Conservation (phyloP, 2,329 filamentous ascomycete species). For the Pseudohalonectria lignicola region DNA sequence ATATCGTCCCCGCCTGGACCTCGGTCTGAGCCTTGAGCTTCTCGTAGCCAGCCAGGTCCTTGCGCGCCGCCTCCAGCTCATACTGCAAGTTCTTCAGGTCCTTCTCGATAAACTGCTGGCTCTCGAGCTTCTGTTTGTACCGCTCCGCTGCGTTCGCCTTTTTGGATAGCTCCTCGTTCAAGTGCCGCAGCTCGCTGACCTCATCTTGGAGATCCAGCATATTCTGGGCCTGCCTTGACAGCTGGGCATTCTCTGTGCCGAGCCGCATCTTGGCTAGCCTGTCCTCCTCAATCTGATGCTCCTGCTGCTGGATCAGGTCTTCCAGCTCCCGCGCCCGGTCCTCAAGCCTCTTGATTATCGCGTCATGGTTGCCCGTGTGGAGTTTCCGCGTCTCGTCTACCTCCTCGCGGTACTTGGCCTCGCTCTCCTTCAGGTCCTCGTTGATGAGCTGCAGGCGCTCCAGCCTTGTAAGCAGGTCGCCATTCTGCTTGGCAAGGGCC, state of each 20-base stretch:
- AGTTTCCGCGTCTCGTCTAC: conserved; percentile 42
- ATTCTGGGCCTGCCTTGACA: conserved; percentile 34
- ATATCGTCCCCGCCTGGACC: conserved; percentile 13
- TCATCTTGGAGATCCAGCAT: conserved; percentile 45
- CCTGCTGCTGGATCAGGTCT: conserved; percentile 59
- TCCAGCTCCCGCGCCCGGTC: conserved; percentile 54
- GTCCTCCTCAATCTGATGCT: conserved; percentile 50
- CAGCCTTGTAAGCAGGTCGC: conserved; percentile 47
- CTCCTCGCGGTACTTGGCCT: conserved; percentile 42
- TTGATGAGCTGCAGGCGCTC: conserved; percentile 51
- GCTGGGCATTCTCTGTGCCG: conserved; percentile 33
- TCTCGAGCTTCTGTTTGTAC: conserved; percentile 51
- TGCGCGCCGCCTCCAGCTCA: conserved; percentile 41
- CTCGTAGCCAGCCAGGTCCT: conserved; percentile 26
- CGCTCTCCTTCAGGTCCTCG: conserved; percentile 54
- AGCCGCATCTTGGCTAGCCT: conserved; percentile 31
- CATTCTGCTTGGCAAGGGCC: conserved; percentile 42
- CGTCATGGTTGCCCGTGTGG: conserved; percentile 39
- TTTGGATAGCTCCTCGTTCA: conserved; percentile 46
- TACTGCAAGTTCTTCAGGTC: conserved; percentile 45
- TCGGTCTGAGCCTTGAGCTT: conserved; percentile 19
- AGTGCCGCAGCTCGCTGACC: conserved; percentile 46
- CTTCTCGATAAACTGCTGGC: conserved; percentile 40
- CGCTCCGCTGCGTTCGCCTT: conserved; percentile 54
- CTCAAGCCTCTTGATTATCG: conserved; percentile 42